A percentile compares a stretch with the other conserved stretches of the same genome.
phyloP scores from a whole-genome alignment of 805 yeast species.

The Candida peoriensis region DNA sequence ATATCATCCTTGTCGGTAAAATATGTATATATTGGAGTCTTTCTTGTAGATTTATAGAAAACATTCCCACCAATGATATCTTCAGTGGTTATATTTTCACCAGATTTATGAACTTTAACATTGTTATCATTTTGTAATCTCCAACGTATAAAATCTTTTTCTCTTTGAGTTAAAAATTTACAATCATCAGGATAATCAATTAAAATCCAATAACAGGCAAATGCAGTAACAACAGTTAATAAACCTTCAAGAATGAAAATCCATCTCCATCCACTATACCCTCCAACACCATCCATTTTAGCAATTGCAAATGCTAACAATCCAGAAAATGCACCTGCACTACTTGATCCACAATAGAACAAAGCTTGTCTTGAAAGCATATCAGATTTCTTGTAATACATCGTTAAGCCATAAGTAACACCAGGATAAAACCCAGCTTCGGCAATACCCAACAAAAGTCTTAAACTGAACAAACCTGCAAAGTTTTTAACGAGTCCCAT shows the following conservation, averaged over 20 bases:
- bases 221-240: conserved; percentile 34
- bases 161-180: conserved; percentile 36
- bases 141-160: conserved; percentile 24
- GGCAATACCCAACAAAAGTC: conserved; percentile 40
- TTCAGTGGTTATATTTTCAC: neutral
- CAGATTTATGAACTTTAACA: conserved; percentile 3
- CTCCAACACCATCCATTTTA: conserved; percentile 28
- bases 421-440: conserved; percentile 42
- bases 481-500: conserved; percentile 39
- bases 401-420: conserved; percentile 32
- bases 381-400: conserved; percentile 34
- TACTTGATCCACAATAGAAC: conserved; percentile 34
- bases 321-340: conserved; percentile 42
- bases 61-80: no score
- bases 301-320: conserved; percentile 36
- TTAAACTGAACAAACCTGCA: conserved; percentile 25
- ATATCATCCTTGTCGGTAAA: conserved; percentile 14
- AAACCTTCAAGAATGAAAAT: conserved; percentile 29
- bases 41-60: conserved; percentile 4
- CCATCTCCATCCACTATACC: conserved; percentile 39
- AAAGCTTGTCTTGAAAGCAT: conserved; percentile 33
- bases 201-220: conserved; percentile 26
- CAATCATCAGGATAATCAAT: conserved; percentile 42
- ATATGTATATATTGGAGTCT: conserved; percentile 8
- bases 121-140: conserved; percentile 14